Percentiles rank a stretch among this genome's conserved stretches.
Conservation (phyloP, 148 eudicot genomes). For the Silene latifolia region DNA sequence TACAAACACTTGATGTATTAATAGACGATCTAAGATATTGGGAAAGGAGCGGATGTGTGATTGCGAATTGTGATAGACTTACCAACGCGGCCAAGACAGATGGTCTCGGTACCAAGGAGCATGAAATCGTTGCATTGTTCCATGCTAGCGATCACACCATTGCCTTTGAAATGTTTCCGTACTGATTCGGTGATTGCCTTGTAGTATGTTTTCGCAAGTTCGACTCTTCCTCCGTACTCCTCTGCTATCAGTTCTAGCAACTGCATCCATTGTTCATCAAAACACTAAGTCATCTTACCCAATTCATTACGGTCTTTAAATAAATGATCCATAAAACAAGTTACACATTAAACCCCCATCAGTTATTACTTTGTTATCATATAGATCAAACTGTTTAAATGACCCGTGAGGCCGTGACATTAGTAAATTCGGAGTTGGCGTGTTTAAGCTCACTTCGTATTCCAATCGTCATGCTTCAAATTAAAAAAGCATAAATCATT, state of each 20-base stretch:
- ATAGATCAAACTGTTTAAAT: no score
- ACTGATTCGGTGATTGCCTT: slow-evolving; percentile 71
- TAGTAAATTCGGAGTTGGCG: no score
- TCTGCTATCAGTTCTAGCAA: slow-evolving; percentile 83
- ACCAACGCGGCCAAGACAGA: slow-evolving; percentile 92
- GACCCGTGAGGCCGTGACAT: no score
- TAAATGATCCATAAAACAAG: no score
- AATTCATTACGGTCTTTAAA: slow-evolving; percentile 27
- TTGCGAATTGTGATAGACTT: slow-evolving; percentile 17
- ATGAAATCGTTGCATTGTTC: slow-evolving; percentile 97
- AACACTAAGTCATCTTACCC: not conserved
- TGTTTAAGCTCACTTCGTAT: no score
- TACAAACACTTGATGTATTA: not conserved
- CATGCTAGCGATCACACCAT: slow-evolving; percentile 93
- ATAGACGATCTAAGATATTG: no score
- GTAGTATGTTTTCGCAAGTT: slow-evolving; percentile 77
- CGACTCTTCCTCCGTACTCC: slow-evolving; percentile 89
- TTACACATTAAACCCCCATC: no score
- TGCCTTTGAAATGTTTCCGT: slow-evolving; percentile 78
- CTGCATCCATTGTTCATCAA: slow-evolving; percentile 27
- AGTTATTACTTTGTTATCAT: no score
- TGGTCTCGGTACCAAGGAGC: slow-evolving; percentile 89
- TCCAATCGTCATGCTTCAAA: no score
- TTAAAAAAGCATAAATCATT: no score
- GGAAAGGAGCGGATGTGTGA: no score